A percentile compares a stretch with the other conserved stretches of the same genome.
phyloP scores from a whole-genome alignment of 805 yeast species.

The Kuraishia floccosa region DNA sequence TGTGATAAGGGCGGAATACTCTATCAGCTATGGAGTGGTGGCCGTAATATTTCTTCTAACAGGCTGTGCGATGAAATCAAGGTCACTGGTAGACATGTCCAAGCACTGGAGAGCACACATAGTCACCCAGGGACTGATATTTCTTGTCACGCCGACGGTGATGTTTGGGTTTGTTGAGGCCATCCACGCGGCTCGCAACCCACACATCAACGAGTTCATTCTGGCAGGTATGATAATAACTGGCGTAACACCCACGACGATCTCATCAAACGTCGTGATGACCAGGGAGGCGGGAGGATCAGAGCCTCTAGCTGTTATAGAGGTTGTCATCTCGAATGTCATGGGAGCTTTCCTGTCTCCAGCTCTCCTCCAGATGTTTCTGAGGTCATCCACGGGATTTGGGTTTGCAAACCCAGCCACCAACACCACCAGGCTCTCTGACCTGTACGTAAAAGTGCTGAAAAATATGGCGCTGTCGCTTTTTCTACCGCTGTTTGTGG shows the following conservation, averaged over 20 bases:
- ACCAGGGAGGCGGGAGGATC: constrained; percentile 80
- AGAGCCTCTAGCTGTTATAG: constrained; percentile 66
- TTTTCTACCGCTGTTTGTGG: constrained; percentile 80
- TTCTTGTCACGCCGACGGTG: constrained; percentile 52
- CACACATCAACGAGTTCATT: constrained; percentile 61
- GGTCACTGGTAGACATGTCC: constrained; percentile 48
- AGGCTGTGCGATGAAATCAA: constrained; percentile 69
- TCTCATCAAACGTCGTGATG: constrained; percentile 88
- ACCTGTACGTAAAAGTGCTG: constrained; percentile 68
- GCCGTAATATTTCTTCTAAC: constrained; percentile 71
- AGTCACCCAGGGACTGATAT: constrained; percentile 55
- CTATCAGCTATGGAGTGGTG: constrained; percentile 79
- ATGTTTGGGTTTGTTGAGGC: constrained; percentile 68
- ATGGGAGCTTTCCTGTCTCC: constrained; percentile 86
- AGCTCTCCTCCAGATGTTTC: constrained; percentile 65
- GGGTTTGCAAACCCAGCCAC: constrained; percentile 76
- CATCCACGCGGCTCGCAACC: constrained; percentile 44
- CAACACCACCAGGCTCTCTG: constrained; percentile 47
- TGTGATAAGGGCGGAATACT: constrained; percentile 57
- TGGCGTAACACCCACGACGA: constrained; percentile 86
- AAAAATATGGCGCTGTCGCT: constrained; percentile 79
- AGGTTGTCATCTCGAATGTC: constrained; percentile 76
- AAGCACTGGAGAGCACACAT: constrained; percentile 77
- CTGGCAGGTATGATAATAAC: constrained; percentile 76
- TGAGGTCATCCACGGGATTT: constrained; percentile 32